Evolutionary conservation across 257 asterid species (phyloP).

Genomic region (Nicotiana tomentosiformis): DNA sequence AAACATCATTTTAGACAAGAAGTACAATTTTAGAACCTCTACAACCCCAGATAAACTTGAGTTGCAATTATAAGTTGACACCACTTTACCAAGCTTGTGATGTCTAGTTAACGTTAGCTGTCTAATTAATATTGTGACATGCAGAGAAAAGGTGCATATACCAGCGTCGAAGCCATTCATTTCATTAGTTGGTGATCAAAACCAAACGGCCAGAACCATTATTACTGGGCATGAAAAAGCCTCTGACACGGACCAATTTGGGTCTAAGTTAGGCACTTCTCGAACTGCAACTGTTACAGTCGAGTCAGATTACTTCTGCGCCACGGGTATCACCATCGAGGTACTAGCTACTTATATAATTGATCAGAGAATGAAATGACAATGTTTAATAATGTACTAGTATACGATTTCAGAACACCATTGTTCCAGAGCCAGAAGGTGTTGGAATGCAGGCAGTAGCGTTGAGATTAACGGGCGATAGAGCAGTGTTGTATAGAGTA

Average conservation of each 20-base stretch:
- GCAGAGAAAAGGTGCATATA: conserved; percentile 71
- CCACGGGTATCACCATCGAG: conserved; percentile 67
- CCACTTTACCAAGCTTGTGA: too few species aligned
- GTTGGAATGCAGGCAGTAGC: conserved; percentile 79
- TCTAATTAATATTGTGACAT: neutral
- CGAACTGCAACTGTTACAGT: conserved; percentile 62
- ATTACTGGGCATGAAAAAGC: conserved; percentile 85
- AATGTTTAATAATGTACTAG: neutral
- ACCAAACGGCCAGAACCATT: conserved; percentile 30
- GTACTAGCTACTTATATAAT: conserved; percentile 12
- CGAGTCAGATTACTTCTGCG: conserved; percentile 69
- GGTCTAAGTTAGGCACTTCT: conserved; percentile 52
- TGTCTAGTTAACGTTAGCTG: neutral
- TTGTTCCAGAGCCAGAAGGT: conserved; percentile 31
- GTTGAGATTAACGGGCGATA: conserved; percentile 55
- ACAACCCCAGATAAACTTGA: too few species aligned
- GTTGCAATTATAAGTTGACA: too few species aligned
- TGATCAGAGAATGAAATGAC: neutral
- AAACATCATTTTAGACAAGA: too few species aligned
- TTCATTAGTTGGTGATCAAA: conserved; percentile 56
- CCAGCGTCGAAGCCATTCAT: conserved; percentile 62
- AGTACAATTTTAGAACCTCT: too few species aligned
- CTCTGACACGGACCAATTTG: conserved; percentile 34
- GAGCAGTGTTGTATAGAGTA: conserved; percentile 55
- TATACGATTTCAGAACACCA: conserved; percentile 45